phyloP scores from a whole-genome alignment of 2,329 filamentous ascomycete genomes.

The Anthostomella pinea region DNA sequence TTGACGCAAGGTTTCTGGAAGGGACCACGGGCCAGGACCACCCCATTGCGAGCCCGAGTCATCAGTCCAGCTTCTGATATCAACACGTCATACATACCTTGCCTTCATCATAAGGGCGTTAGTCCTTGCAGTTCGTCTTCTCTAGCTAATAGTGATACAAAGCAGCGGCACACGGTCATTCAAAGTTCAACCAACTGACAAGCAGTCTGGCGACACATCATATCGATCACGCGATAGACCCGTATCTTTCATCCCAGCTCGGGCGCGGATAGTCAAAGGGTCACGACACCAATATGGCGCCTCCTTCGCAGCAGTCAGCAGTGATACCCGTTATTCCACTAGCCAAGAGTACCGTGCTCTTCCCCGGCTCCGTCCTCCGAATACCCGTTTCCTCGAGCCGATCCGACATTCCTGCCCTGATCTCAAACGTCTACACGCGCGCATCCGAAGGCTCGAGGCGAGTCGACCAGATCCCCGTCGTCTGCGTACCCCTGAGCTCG shows the following conservation, averaged over 20 bases:
- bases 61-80: slow-evolving; percentile 8
- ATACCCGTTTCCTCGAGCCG: slow-evolving; percentile 77
- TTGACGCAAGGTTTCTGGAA: too few species aligned
- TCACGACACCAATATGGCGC: slow-evolving; percentile 33
- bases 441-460: slow-evolving; percentile 65
- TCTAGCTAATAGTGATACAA: too few species aligned
- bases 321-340: slow-evolving; percentile 78
- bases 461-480: slow-evolving; percentile 70
- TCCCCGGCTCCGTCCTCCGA: slow-evolving; percentile 81
- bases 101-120: too few species aligned
- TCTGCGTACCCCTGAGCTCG: slow-evolving; percentile 82
- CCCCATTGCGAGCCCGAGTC: neutral
- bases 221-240: too few species aligned
- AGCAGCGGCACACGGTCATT: too few species aligned
- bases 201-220: too few species aligned
- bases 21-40: neutral
- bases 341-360: slow-evolving; percentile 73
- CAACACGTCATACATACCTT: too few species aligned
- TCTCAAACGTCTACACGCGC: slow-evolving; percentile 80
- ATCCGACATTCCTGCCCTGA: slow-evolving; percentile 82
- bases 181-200: too few species aligned
- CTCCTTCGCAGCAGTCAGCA: slow-evolving; percentile 36
- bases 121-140: too few species aligned
- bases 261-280: too few species aligned
- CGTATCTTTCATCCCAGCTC: too few species aligned